These are phyloP conservation scores for Alternaria sp. DNA, from an alignment of 2,329 filamentous ascomycete species.

Conservation along the genomic window DNA sequence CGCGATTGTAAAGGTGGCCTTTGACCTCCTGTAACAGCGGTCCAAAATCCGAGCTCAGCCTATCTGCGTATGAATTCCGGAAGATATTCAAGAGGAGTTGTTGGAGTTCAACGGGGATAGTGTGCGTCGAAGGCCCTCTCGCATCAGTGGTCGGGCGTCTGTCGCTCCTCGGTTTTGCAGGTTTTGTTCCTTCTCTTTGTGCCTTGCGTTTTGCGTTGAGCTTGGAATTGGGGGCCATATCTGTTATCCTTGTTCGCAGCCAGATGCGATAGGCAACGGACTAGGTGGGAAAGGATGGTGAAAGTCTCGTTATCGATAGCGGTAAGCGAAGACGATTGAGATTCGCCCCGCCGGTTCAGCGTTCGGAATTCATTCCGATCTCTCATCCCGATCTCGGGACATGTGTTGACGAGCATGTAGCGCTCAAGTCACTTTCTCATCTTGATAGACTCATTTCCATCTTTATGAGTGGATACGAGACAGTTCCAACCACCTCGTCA, in stretches of 20 bases:
- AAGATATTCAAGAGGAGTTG: slow-evolving; percentile 79
- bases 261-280: neutral
- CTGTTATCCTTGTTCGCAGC: neutral
- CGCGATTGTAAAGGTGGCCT: slow-evolving; percentile 81
- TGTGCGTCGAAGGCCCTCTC: slow-evolving; percentile 18
- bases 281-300: neutral
- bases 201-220: slow-evolving; percentile 28
- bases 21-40: slow-evolving; percentile 81
- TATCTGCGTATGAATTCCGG: slow-evolving; percentile 65
- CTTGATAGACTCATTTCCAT: neutral
- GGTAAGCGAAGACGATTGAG: slow-evolving; percentile 13
- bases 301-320: slow-evolving; percentile 24
- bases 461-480: neutral
- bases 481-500: neutral
- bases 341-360: slow-evolving; percentile 5
- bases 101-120: slow-evolving; percentile 64
- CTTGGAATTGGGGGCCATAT: slow-evolving; percentile 26
- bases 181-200: slow-evolving; percentile 23
- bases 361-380: slow-evolving; percentile 24
- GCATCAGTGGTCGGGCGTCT: slow-evolving; percentile 11
- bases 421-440: neutral
- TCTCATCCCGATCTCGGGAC: slow-evolving; percentile 4
- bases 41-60: slow-evolving; percentile 57
- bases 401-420: neutral
- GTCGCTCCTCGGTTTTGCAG: slow-evolving; percentile 10